phyloP scores from a whole-genome alignment of 345 rosid genomes.

The Euclidium syriacum region DNA sequence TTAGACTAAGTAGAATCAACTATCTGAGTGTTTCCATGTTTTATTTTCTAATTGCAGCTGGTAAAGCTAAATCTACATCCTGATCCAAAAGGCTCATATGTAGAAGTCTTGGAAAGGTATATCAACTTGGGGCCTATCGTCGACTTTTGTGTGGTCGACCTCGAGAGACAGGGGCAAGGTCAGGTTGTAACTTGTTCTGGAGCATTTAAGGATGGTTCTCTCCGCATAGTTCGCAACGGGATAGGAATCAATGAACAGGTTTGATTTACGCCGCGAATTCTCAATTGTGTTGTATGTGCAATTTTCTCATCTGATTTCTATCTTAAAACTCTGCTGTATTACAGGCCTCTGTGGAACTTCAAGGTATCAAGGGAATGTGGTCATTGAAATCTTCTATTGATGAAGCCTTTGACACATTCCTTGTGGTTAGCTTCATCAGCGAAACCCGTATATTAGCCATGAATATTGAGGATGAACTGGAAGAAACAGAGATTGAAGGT shows the following conservation, averaged over 20 bases:
- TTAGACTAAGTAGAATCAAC: neutral
- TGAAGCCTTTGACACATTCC: conserved; percentile 91
- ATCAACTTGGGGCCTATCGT: conserved; percentile 96
- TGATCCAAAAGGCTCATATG: conserved; percentile 92
- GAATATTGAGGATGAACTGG: conserved; percentile 96
- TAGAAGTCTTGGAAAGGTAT: conserved; percentile 90
- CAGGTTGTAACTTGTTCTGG: conserved; percentile 99
- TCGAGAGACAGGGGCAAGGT: conserved; percentile 99
- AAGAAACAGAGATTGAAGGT: conserved; percentile 98
- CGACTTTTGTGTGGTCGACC: conserved; percentile 97
- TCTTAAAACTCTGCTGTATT: conserved; percentile 10
- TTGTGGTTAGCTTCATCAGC: conserved; percentile 93
- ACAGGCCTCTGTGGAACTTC: conserved; percentile 98
- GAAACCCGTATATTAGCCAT: conserved; percentile 96
- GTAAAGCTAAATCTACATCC: conserved; percentile 88
- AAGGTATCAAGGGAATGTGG: conserved; percentile 99
- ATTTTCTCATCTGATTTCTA: conserved; percentile 2
- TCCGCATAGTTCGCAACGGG: conserved; percentile 94
- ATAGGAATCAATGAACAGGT: conserved; percentile 99
- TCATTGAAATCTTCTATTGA: conserved; percentile 89
- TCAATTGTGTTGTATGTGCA: neutral
- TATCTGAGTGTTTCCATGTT: conserved; percentile 8
- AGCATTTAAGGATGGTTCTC: conserved; percentile 98
- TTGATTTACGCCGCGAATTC: conserved; percentile 6
- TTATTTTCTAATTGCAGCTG: conserved; percentile 52